Evolutionary conservation across 1,139 yeast species (phyloP).

Genomic region (Suhomyces coccinellae): DNA sequence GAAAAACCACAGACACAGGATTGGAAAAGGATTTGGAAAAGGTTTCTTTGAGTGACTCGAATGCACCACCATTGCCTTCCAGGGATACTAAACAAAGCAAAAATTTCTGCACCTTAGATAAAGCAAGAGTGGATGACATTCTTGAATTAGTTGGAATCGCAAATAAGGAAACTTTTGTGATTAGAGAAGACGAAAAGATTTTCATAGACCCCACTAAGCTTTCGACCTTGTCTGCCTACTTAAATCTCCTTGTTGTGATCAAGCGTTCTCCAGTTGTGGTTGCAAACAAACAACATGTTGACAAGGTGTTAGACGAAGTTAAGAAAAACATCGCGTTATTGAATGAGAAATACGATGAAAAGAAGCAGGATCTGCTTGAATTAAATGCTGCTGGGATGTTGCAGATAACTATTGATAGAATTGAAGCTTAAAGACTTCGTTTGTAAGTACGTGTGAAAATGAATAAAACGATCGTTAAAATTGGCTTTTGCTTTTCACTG

Average conservation of each 20-base stretch:
- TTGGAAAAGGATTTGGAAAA: constrained; percentile 8
- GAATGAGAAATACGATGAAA: constrained; percentile 16
- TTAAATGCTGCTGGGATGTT: constrained; percentile 42
- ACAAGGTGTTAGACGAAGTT: constrained; percentile 20
- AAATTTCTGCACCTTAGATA: constrained; percentile 41
- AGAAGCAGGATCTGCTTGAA: constrained; percentile 23
- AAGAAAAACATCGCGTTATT: constrained; percentile 18
- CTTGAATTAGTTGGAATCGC: constrained; percentile 37
- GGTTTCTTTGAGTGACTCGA: neutral
- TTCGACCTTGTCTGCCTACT: constrained; percentile 50
- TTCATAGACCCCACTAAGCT: constrained; percentile 31
- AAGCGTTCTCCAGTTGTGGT: constrained; percentile 26
- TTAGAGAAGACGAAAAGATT: constrained; percentile 11
- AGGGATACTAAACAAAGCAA: constrained; percentile 12
- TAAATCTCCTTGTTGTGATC: constrained; percentile 54
- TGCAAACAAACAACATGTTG: constrained; percentile 23
- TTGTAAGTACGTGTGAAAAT: neutral
- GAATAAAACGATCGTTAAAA: neutral
- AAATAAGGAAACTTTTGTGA: constrained; percentile 32
- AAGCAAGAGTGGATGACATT: constrained; percentile 40
- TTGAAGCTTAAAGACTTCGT: constrained; percentile 8
- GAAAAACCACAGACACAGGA: constrained; percentile 8
- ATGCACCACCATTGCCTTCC: constrained; percentile 24
- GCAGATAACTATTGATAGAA: constrained; percentile 42
- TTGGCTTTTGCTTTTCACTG: neutral